Base-by-base conservation (phyloP, 192 early-diverging fungal genomes). In the Kappamyces sp. region DNA sequence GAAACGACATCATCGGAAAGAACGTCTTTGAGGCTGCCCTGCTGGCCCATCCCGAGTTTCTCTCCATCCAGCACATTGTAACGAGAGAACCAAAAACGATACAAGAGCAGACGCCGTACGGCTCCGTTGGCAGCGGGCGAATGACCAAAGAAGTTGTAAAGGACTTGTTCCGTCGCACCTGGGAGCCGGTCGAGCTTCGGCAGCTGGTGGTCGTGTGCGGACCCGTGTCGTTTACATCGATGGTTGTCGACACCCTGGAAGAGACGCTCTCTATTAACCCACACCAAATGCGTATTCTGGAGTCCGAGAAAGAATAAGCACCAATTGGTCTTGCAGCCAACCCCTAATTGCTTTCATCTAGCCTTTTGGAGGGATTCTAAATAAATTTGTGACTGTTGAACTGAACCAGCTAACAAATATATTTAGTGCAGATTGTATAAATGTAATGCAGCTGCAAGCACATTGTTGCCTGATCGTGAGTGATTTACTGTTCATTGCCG, bases 31-130 rank as follows among this genome's bases (percentile, higher is more conserved):
- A 35, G 2, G 65, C 60, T 11, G 60, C 61, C 0, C 29, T 45
- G 8, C 34, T 69, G 5, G 66, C 69, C 12, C 68, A 71, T 31
- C 69, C 69, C 22, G 47, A 29, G 8, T 40, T 65, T 3, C 12
- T 65, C 35, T 58, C 55, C 7, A 58, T 58, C 14, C 31, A 39
- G 5, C 34, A 58, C 31, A 38, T 43, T 11, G 30, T 55, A n/a
- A 55, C 54, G 5, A 34, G 54, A 55, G 34, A 55, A 55, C 22
- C 22, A 22, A 31, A 43, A 41, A 42, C 30, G 32, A 55, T 38
- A 40, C 30, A 55, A 29, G n/a, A 12, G 41, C 14, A 53, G 12
- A 53, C n/a, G 36, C 12, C 43, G 22, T 53, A 12, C 12, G 51
- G 54, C 7, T 43, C 41, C n/a, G 45, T 55, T 30, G 45, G 40